Evolutionary conservation across 306 rosid genomes (phyloP).

Genomic region (Gastrolobium bilobum): DNA sequence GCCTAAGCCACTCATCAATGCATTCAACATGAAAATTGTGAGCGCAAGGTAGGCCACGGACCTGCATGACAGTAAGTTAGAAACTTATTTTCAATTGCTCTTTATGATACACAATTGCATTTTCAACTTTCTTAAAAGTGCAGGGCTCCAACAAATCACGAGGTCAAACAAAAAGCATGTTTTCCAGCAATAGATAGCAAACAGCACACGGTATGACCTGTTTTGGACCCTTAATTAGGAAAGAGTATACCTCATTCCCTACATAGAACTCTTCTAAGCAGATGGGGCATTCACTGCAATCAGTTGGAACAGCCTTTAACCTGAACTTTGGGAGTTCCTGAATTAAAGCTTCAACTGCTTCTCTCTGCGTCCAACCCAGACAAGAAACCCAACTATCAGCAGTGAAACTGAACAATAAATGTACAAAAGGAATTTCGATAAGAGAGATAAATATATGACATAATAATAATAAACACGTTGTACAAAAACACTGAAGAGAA

Average conservation of each 20-base stretch:
- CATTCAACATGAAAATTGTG: constrained; percentile 99
- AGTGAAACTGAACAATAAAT: constrained; percentile 33
- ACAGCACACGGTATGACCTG: constrained; percentile 5
- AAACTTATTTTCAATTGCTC: constrained; percentile 38
- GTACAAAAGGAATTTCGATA: background rate
- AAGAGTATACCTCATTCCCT: constrained; percentile 85
- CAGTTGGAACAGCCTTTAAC: constrained; percentile 97
- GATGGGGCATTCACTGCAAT: constrained; percentile 98
- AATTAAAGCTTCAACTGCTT: constrained; percentile 99
- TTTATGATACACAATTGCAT: constrained; percentile 18
- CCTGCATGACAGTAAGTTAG: constrained; percentile 66
- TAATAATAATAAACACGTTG: constrained; percentile 4
- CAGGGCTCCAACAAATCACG: background rate
- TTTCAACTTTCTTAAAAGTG: constrained; percentile 27
- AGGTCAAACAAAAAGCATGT: constrained; percentile 22
- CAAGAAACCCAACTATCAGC: constrained; percentile 46
- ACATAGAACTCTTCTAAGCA: constrained; percentile 95
- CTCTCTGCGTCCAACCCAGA: constrained; percentile 73
- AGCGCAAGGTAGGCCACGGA: constrained; percentile 97
- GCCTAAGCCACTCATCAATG: constrained; percentile 98
- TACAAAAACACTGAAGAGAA: constrained; percentile 7
- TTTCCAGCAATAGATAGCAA: constrained; percentile 21
- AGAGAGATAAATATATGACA: constrained; percentile 15
- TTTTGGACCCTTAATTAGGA: constrained; percentile 23
- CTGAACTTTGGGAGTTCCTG: constrained; percentile 98